Conservation (phyloP, 257 asterid genomes). For the Fraxinus excelsior region DNA sequence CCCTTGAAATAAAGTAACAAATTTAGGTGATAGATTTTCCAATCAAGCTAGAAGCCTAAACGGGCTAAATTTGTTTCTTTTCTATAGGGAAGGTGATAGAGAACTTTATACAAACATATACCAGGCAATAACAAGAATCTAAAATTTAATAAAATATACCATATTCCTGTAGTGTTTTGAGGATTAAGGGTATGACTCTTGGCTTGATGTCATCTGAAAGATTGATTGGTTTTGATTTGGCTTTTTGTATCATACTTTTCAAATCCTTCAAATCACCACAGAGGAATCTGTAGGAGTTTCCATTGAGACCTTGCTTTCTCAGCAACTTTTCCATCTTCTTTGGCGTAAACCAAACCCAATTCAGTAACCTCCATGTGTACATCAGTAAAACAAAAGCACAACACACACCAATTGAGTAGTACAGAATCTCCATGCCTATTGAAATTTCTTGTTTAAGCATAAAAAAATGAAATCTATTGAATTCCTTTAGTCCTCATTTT, state of each 20-base stretch:
- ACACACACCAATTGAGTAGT: not conserved
- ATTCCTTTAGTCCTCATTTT: too few relatives aligned
- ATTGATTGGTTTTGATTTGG: conserved; percentile 24
- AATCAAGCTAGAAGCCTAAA: too few relatives aligned
- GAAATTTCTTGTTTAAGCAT: too few relatives aligned
- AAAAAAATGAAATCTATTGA: too few relatives aligned
- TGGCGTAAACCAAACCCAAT: conserved; percentile 22
- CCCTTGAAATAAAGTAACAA: too few relatives aligned
- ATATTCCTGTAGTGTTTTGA: conserved; percentile 21
- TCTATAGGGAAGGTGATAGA: too few relatives aligned
- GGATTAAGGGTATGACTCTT: conserved; percentile 23
- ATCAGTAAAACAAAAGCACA: not conserved
- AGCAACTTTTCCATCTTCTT: conserved; percentile 28
- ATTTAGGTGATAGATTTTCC: too few relatives aligned
- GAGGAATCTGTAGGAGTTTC: conserved; percentile 28
- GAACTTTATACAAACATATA: not conserved
- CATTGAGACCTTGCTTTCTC: conserved; percentile 25
- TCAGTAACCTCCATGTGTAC: conserved; percentile 16
- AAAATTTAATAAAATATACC: conserved; percentile 5
- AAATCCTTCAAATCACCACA: conserved; percentile 29
- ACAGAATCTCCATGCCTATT: not conserved
- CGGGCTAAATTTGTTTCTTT: too few relatives aligned
- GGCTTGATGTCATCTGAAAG: conserved; percentile 30
- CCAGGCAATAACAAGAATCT: not conserved
- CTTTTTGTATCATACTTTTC: conserved; percentile 10